Evolutionary conservation across 768 basidiomycete genomes (phyloP), one percentile per base, ranked within the genome.

Genomic region (Tricholoma furcatifolium): DNA sequence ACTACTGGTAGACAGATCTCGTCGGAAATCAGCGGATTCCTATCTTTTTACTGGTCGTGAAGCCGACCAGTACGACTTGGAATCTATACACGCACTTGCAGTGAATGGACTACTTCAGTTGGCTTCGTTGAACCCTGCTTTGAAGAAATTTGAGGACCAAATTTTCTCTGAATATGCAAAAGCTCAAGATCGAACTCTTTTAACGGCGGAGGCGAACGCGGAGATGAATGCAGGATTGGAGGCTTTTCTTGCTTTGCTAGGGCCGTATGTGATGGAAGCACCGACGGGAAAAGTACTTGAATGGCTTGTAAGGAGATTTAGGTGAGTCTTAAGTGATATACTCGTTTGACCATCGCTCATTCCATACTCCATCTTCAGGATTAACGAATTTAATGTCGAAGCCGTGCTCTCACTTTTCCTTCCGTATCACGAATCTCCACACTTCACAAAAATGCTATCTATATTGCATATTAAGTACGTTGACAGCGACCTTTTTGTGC

Each of bases 371-470:
- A 31, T 12, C 10, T 49, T 15, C 61, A 98, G 96, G 66, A 83
- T 98, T 23, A 81, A 98, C 64, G 94, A 98, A 66, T 93, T 98
- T 74, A 97, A 98, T 62, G 78, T 95, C 49, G 80, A 87, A 49
- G 78, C 80, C 20, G 65, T 94, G 23, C 76, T 98, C 6, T 71
- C 85, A 7, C 74, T 93, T 20, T 98, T 98, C 70, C 72, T 98
- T 27, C 97, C 97, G 0, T 98, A 96, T 65, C 93, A 98, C 62
- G 92, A 95, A 60, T 90, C 95, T 4, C 85, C 91, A 0, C 93
- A 98, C 66, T 98, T 98, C 68, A 80, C 88, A 8, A 96, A 97
- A 61, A 91, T 98, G 79, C 75, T 97, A 21, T 83, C 89, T 2
- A 93, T 99, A 60, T 72, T 98, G 48, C 81, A 87, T 60, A 79